phyloP scores from a whole-genome alignment of 202 grass and related monocot genomes.

The Bolboschoenoplectus hybrid region DNA sequence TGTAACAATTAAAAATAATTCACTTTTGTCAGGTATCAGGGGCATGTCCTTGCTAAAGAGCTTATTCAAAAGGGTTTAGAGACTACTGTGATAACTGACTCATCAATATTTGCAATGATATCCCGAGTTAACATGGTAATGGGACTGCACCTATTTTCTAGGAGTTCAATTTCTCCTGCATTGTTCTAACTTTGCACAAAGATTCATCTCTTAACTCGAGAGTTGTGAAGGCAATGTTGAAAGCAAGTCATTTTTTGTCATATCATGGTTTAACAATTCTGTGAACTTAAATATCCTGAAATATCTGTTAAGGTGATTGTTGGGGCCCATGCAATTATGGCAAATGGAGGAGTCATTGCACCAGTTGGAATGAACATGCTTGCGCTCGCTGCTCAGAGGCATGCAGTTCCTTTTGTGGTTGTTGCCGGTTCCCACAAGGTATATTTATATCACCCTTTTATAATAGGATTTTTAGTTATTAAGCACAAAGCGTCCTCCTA shows the following conservation, averaged over 20 bases:
- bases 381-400: constrained; percentile 93
- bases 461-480: background rate
- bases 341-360: constrained; percentile 93
- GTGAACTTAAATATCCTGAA: constrained; percentile 26
- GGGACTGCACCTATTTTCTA: constrained; percentile 15
- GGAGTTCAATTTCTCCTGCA: constrained; percentile 6
- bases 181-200: constrained; percentile 17
- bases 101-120: constrained; percentile 97
- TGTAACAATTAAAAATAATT: constrained; percentile 11
- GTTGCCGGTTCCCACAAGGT: constrained; percentile 97
- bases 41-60: constrained; percentile 96
- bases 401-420: constrained; percentile 98
- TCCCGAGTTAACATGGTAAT: constrained; percentile 96
- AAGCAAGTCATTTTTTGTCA: constrained; percentile 34
- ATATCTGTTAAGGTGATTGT: constrained; percentile 75
- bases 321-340: constrained; percentile 98
- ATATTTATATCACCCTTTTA: constrained; percentile 18
- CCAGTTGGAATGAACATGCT: constrained; percentile 96
- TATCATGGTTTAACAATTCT: constrained; percentile 37
- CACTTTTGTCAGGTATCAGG: constrained; percentile 70
- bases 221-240: background rate
- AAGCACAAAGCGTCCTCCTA: background rate
- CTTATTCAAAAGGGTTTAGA: constrained; percentile 82
- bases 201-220: background rate
- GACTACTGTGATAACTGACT: constrained; percentile 92